Evolutionary conservation across 2,329 filamentous ascomycete species (phyloP).

Genomic region (Penicillium sp.): DNA sequence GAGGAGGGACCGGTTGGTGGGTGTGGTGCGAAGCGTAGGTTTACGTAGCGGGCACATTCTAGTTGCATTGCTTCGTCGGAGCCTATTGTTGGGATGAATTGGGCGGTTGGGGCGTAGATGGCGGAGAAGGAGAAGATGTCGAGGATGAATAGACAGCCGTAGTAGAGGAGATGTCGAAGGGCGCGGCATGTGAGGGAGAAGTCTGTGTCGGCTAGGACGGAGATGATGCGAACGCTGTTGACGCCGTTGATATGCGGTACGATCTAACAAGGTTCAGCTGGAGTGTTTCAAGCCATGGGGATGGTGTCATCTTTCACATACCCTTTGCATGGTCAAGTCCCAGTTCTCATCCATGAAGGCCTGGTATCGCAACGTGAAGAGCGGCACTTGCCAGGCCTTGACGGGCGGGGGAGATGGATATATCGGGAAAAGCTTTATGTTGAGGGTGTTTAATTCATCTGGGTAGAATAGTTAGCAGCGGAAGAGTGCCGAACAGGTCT

Average conservation of each 20-base stretch:
- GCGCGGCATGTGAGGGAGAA: conserved; percentile 81
- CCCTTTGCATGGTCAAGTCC: conserved; percentile 53
- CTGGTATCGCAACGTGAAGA: conserved; percentile 61
- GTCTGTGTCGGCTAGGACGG: conserved; percentile 79
- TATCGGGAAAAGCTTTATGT: conserved; percentile 91
- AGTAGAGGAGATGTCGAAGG: conserved; percentile 85
- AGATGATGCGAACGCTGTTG: conserved; percentile 82
- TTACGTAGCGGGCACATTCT: conserved; percentile 84
- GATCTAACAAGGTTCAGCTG: conserved; percentile 49
- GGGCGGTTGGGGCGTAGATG: conserved; percentile 79
- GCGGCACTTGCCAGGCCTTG: conserved; percentile 84
- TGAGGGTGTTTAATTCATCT: conserved; percentile 93
- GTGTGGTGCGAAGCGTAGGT: conserved; percentile 47
- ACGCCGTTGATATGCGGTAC: conserved; percentile 87
- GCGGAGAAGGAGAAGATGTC: conserved; percentile 94
- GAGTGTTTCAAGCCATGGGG: background rate
- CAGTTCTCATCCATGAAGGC: conserved; percentile 54
- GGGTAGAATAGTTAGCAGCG: conserved; percentile 7
- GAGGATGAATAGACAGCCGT: conserved; percentile 82
- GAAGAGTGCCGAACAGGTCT: background rate
- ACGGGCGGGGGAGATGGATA: conserved; percentile 74
- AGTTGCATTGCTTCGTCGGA: conserved; percentile 74
- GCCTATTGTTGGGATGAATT: conserved; percentile 72
- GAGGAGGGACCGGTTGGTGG: conserved; percentile 26
- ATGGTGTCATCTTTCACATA: conserved; percentile 17